A percentile compares a stretch with the other conserved stretches of the same genome.
Evolutionary conservation across 2,329 filamentous ascomycete species (phyloP).

Genomic region (Dactylella cylindrospora): DNA sequence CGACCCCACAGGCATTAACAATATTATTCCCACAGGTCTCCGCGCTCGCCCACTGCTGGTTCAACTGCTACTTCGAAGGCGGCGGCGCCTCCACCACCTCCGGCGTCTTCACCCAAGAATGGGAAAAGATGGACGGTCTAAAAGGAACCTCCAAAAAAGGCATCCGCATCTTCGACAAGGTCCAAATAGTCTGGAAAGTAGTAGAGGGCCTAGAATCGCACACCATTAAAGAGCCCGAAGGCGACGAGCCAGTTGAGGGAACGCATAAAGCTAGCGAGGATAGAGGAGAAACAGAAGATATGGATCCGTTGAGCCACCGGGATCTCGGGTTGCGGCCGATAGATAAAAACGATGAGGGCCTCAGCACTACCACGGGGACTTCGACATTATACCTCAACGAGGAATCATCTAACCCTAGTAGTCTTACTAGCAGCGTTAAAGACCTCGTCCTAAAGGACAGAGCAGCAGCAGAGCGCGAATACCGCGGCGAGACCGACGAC

Average conservation of each 20-base stretch:
- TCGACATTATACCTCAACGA: no score
- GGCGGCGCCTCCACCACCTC: slow-evolving; percentile 65
- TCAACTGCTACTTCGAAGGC: slow-evolving; percentile 92
- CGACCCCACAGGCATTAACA: not conserved
- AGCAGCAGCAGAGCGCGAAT: slow-evolving; percentile 28
- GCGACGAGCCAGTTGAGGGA: slow-evolving; percentile 21
- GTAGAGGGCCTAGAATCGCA: slow-evolving; percentile 34
- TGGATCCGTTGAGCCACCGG: slow-evolving; percentile 24
- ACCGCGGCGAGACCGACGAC: slow-evolving; percentile 7
- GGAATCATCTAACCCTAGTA: slow-evolving; percentile 16
- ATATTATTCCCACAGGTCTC: slow-evolving; percentile 55
- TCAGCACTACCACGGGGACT: not conserved
- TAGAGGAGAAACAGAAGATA: slow-evolving; percentile 16
- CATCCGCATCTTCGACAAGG: slow-evolving; percentile 73
- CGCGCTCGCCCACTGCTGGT: slow-evolving; percentile 92
- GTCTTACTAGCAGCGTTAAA: slow-evolving; percentile 30
- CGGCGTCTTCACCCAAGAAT: slow-evolving; percentile 71
- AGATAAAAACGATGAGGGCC: slow-evolving; percentile 8
- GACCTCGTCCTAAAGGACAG: slow-evolving; percentile 31
- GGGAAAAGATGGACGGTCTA: slow-evolving; percentile 86
- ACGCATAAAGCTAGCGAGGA: slow-evolving; percentile 28
- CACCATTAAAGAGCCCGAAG: slow-evolving; percentile 33
- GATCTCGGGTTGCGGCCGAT: slow-evolving; percentile 21
- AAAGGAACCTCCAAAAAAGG: slow-evolving; percentile 86
- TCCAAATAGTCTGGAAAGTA: slow-evolving; percentile 78